A percentile compares a stretch with the other conserved stretches of the same genome.
phyloP scores from a whole-genome alignment of 202 grass and related monocot genomes.

The Zoysia matrella region DNA sequence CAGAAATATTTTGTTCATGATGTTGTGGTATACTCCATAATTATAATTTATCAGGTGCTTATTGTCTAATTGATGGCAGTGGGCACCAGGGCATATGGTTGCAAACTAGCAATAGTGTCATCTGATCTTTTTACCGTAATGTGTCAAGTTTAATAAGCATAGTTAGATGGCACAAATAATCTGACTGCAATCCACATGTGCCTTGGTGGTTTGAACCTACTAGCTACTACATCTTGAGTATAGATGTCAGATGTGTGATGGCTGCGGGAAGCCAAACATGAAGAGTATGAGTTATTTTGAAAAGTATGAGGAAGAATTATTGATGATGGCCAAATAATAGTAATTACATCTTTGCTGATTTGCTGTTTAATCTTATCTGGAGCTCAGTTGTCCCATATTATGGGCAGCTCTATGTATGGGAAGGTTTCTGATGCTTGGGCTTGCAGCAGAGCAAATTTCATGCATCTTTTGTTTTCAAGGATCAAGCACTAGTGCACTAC shows the following conservation, averaged over 20 bases:
- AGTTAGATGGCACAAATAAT: not conserved
- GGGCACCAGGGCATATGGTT: not conserved
- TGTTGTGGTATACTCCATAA: not conserved
- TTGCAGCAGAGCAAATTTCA: no score
- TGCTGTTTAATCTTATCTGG: no score
- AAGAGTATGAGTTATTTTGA: not conserved
- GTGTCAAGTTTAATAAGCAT: not conserved
- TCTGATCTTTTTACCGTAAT: not conserved
- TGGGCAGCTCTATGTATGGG: no score
- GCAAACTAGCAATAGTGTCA: not conserved
- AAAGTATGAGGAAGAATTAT: no score
- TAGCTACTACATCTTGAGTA: not conserved
- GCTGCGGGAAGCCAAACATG: conserved; percentile 2
- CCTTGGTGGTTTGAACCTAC: not conserved
- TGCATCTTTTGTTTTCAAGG: no score
- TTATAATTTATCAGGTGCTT: not conserved
- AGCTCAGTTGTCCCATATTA: no score
- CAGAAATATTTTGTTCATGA: not conserved
- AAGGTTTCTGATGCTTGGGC: no score
- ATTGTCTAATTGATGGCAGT: not conserved
- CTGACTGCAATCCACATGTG: not conserved
- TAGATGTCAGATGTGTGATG: not conserved
- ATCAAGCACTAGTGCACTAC: no score
- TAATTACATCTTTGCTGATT: no score
- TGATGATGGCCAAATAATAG: no score